Evolutionary conservation across 2,329 filamentous ascomycete species (phyloP).

Genomic region (Colletotrichum sp.): DNA sequence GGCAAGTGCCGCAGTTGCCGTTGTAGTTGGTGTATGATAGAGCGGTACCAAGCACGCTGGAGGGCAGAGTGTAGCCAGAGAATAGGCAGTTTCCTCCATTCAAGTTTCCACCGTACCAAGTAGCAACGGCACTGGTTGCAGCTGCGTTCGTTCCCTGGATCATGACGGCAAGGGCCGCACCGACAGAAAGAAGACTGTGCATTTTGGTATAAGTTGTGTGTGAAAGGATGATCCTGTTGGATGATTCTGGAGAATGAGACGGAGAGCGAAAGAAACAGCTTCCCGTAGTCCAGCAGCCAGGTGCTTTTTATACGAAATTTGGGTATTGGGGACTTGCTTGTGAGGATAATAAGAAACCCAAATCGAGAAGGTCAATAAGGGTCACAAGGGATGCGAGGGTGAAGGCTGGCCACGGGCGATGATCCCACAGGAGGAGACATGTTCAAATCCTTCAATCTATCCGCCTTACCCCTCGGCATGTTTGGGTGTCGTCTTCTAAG

Average conservation of each 20-base stretch:
- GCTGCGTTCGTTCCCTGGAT: not conserved
- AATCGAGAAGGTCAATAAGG: not conserved
- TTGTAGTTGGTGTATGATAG: constrained; percentile 7
- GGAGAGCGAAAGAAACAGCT: not conserved
- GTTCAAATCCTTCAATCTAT: not conserved
- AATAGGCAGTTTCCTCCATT: constrained; percentile 7
- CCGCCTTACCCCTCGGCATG: not conserved
- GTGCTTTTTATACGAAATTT: not conserved
- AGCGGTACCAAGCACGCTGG: constrained; percentile 3
- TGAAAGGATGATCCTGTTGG: not conserved
- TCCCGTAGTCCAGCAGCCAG: not conserved
- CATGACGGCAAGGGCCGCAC: constrained; percentile 1
- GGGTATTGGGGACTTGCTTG: not conserved
- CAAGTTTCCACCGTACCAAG: constrained; percentile 12
- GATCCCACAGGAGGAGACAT: not conserved
- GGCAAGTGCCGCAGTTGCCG: constrained; percentile 14
- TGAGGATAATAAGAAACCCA: not conserved
- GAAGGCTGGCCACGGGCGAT: not conserved
- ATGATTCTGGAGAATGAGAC: not conserved
- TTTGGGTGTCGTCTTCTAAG: not conserved
- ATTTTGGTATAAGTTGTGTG: not conserved
- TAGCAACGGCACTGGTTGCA: constrained; percentile 6
- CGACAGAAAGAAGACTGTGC: not conserved
- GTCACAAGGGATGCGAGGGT: not conserved
- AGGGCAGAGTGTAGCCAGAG: constrained; percentile 4